phyloP scores from a whole-genome alignment of 257 asterid species.

The Solanum microdontum region DNA sequence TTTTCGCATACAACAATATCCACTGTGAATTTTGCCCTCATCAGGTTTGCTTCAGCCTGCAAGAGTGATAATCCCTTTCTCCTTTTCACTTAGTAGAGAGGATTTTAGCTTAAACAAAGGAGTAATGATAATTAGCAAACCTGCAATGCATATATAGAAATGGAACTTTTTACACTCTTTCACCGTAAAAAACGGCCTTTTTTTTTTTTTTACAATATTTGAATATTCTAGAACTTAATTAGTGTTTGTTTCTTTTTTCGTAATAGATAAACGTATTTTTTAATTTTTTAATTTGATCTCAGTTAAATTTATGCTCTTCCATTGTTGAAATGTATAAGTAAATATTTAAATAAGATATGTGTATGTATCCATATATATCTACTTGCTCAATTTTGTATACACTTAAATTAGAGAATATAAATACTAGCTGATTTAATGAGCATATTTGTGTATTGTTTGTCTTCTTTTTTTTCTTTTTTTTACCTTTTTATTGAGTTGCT shows the following conservation, averaged over 20 bases:
- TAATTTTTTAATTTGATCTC: not conserved
- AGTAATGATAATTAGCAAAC: not conserved
- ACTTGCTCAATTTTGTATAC: too few species aligned
- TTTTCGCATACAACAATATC: not conserved
- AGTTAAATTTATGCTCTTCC: not conserved
- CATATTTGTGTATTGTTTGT: too few species aligned
- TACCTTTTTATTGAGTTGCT: not conserved
- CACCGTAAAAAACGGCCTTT: not conserved
- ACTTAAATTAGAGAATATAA: too few species aligned
- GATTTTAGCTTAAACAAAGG: not conserved
- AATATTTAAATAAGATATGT: too few species aligned
- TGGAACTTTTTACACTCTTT: not conserved
- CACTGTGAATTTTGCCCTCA: not conserved
- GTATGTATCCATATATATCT: too few species aligned
- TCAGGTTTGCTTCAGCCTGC: not conserved
- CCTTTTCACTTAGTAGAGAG: not conserved
- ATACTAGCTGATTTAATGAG: not conserved
- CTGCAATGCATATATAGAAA: not conserved
- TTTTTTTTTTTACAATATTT: not conserved
- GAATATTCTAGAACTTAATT: not conserved
- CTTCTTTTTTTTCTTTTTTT: too few species aligned
- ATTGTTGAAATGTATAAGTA: too few species aligned
- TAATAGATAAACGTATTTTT: too few species aligned
- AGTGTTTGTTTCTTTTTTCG: not conserved
- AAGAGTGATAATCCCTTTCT: not conserved